phyloP scores from a whole-genome alignment of 257 asterid species.

The Nicotiana benthamiana region DNA sequence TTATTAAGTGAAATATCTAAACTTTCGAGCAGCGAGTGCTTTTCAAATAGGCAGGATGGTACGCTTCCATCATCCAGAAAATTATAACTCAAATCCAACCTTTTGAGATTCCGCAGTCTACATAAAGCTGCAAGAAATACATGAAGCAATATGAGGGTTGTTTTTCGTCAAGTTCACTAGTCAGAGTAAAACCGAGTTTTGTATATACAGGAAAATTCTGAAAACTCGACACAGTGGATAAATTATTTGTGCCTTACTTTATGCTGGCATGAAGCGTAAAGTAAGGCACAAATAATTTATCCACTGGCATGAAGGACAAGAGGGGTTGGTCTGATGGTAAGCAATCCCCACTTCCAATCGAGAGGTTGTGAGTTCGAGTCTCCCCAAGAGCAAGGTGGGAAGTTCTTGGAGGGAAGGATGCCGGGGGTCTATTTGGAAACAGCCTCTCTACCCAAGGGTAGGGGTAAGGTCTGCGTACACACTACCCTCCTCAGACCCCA shows the following conservation, averaged over 20 bases:
- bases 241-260: background rate
- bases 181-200: background rate
- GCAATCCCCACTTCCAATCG: too few relatives aligned
- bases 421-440: too few relatives aligned
- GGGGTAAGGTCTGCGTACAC: too few relatives aligned
- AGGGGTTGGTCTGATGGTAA: too few relatives aligned
- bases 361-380: too few relatives aligned
- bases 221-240: background rate
- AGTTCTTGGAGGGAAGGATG: too few relatives aligned
- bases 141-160: background rate
- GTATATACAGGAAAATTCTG: background rate
- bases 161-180: background rate
- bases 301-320: too few relatives aligned
- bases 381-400: too few relatives aligned
- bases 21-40: background rate
- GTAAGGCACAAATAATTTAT: too few relatives aligned
- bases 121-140: slow-evolving; percentile 3
- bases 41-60: background rate
- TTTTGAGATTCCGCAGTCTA: background rate
- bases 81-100: slow-evolving; percentile 4
- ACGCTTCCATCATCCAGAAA: slow-evolving; percentile 4
- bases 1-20: slow-evolving; percentile 1
- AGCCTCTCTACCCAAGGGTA: too few relatives aligned
- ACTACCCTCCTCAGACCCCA: too few relatives aligned
- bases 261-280: background rate